Evolutionary conservation across 2,329 filamentous ascomycete species (phyloP).

Genomic region (Fusarium lateritium): DNA sequence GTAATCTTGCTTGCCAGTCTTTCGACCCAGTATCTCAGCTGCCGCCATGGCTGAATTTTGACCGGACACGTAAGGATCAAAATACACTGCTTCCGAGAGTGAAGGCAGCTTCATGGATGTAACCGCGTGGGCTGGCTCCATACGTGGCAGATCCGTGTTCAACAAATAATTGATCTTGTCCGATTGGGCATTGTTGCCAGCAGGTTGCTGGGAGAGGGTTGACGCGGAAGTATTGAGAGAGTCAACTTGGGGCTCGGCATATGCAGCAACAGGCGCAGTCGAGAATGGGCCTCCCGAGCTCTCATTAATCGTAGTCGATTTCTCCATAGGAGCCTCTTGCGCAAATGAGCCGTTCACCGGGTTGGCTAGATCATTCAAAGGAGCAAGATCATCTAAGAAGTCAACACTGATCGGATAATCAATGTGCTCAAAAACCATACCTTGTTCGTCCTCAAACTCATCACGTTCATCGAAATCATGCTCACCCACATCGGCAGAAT

Average conservation of each 20-base stretch:
- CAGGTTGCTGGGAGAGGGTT: background rate
- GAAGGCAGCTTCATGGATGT: constrained; percentile 36
- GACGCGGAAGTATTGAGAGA: background rate
- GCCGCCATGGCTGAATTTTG: constrained; percentile 5
- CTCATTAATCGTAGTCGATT: background rate
- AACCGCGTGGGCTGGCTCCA: constrained; percentile 10
- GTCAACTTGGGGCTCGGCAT: background rate
- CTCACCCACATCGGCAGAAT: constrained; percentile 21
- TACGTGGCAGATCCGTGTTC: constrained; percentile 19
- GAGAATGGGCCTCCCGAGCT: background rate
- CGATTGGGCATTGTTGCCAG: background rate
- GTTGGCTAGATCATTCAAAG: background rate
- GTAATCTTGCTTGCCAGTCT: constrained; percentile 57
- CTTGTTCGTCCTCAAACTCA: constrained; percentile 39
- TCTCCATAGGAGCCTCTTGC: background rate
- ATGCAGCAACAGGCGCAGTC: background rate
- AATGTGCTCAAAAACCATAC: constrained; percentile 10
- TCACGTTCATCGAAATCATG: constrained; percentile 44
- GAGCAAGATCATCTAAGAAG: constrained; percentile 19
- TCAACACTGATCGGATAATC: constrained; percentile 23
- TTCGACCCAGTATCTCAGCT: constrained; percentile 53
- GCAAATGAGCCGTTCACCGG: background rate
- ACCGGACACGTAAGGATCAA: background rate
- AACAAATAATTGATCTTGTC: constrained; percentile 5
- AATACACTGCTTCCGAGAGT: constrained; percentile 33